A percentile compares a stretch with the other conserved stretches of the same genome.
Evolutionary conservation across 1,284 basidiomycete genomes (phyloP).

Genomic region (Leccinum cinnamomeum): DNA sequence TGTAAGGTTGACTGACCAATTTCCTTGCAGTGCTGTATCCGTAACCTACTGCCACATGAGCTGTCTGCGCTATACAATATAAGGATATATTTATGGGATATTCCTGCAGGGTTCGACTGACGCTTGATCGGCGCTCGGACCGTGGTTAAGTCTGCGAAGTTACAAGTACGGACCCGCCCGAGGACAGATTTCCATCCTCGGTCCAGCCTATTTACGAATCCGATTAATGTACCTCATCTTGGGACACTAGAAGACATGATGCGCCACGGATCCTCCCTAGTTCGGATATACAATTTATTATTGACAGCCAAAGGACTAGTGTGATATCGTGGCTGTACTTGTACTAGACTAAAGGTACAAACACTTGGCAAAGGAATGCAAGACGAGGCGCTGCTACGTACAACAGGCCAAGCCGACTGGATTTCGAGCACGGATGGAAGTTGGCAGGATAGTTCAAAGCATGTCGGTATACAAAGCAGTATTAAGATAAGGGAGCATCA

Average conservation of each 20-base stretch:
- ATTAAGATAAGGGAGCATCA: constrained; percentile 5
- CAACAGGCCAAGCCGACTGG: not conserved
- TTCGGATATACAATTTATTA: not conserved
- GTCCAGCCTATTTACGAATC: not conserved
- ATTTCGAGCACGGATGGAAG: not conserved
- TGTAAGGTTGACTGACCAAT: constrained; percentile 35
- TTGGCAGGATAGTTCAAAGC: not conserved
- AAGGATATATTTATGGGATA: constrained; percentile 30
- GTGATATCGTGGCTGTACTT: not conserved
- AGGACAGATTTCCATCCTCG: constrained; percentile 1
- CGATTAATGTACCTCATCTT: not conserved
- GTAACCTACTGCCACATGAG: constrained; percentile 22
- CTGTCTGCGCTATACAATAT: constrained; percentile 21
- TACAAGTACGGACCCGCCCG: not conserved
- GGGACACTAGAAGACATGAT: not conserved
- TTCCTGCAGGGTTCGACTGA: not conserved
- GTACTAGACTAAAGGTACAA: not conserved
- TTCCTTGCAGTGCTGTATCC: constrained; percentile 32
- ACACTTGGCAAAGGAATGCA: not conserved
- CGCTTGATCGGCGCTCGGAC: not conserved
- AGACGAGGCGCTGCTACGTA: not conserved
- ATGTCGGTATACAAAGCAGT: constrained; percentile 8
- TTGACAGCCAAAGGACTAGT: not conserved
- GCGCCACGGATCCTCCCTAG: constrained; percentile 11
- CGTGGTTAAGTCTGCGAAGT: not conserved